Evolutionary conservation across 495 filamentous ascomycete species (phyloP), one percentile per base, ranked within the genome.

Genomic region (Penicilliopsis zonata): DNA sequence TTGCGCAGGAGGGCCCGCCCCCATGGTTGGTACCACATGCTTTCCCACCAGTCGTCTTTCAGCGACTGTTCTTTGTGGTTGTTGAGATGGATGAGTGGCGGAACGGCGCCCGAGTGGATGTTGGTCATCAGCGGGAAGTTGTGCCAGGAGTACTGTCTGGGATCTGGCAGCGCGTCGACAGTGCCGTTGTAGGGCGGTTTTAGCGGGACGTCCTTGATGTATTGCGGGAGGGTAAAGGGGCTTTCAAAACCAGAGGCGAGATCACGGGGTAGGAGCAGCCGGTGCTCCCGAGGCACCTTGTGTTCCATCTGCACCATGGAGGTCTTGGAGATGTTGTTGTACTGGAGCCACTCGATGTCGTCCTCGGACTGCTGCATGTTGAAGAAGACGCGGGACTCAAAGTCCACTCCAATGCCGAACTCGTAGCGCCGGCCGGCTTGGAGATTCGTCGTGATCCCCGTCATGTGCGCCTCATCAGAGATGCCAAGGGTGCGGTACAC

Each of bases 381-480:
- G 50, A 71, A 69, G 40, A 73, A 70, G 1, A 77, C 44, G 4
- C 61, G 48, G 3, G 67, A 70, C 35, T 67, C 59, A 43, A 66
- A 76, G 42, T 77, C 73, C 1, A 76, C 55, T 1, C 63, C 66
- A 9, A 77, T 72, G 17, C 68, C 70, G 31, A 60, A 74, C 36
- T 77, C 72, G 37, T 72, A 66, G 5, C 65, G 59, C 17, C 50
- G 55, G 10, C 63, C 61, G 5, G 53, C 36, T 19, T 60, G 41
- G 2, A 66, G 53, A 19, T 48, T 50, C 20, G 57, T 36, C 30
- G 43, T 52, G 12, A 62, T 52, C 3, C 53, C 51, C 0, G 65
- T 61, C n/a, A 65, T 52, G 18, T 72, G 68, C n/a, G 52, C 39
- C 5, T 55, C 55, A n/a, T 65, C 59, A 0, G 57, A 60, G 10